A percentile compares a stretch with the other conserved stretches of the same genome.
phyloP scores from a whole-genome alignment of 2,329 filamentous ascomycete species.

The Corniculantispora saksenae region DNA sequence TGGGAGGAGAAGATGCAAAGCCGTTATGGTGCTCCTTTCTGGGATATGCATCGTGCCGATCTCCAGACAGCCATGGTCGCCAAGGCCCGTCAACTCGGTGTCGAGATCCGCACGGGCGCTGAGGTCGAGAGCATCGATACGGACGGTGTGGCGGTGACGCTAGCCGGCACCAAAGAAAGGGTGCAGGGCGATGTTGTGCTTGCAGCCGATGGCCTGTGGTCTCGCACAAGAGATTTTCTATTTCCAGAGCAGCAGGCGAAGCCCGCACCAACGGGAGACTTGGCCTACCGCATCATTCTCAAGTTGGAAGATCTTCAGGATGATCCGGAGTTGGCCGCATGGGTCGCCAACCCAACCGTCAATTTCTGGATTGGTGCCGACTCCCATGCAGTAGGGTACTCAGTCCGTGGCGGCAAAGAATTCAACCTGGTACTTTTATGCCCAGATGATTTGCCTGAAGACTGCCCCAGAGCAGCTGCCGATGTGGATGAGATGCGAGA shows the following conservation, averaged over 20 bases:
- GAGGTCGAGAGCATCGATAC: conserved; percentile 51
- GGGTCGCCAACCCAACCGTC: conserved; percentile 53
- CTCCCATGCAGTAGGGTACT: conserved; percentile 64
- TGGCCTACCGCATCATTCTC: conserved; percentile 65
- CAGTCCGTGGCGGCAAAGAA: conserved; percentile 57
- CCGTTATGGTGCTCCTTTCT: conserved; percentile 59
- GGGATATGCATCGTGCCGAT: conserved; percentile 63
- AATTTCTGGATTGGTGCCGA: conserved; percentile 66
- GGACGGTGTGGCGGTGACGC: conserved; percentile 42
- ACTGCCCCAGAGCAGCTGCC: conserved; percentile 52
- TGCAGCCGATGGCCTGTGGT: conserved; percentile 66
- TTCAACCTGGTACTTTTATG: conserved; percentile 68
- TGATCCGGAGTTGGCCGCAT: conserved; percentile 51
- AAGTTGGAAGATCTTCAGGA: conserved; percentile 47
- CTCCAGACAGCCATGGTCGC: conserved; percentile 55
- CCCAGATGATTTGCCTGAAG: conserved; percentile 61
- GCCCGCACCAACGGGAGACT: conserved; percentile 61
- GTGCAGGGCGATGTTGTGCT: conserved; percentile 57
- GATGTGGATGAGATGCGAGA: conserved; percentile 61
- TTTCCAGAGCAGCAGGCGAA: conserved; percentile 48
- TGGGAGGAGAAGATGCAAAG: conserved; percentile 54
- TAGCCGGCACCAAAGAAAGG: conserved; percentile 33
- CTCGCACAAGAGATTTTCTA: conserved; percentile 48
- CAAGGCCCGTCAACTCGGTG: conserved; percentile 54
- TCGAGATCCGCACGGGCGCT: conserved; percentile 49